These are phyloP conservation scores for Cryptococcus sp. DNA, from an alignment of 1,284 basidiomycete species.

Conservation along the genomic window DNA sequence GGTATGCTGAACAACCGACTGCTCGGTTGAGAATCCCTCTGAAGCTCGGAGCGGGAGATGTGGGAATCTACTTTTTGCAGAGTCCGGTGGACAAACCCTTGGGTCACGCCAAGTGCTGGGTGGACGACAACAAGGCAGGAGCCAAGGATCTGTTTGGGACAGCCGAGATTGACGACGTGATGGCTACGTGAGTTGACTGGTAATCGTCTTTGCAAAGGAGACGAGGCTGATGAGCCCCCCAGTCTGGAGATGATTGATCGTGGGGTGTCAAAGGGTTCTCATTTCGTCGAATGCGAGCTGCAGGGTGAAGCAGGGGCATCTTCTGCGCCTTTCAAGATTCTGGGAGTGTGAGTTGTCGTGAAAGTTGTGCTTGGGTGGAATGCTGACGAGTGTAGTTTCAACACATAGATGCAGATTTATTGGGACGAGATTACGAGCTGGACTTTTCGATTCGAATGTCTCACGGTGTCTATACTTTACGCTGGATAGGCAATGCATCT, in stretches of 20 bases:
- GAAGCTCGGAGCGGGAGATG: slow-evolving; percentile 49
- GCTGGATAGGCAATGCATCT: too few species aligned
- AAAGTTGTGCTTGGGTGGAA: not conserved
- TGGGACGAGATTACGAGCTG: not conserved
- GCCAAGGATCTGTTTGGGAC: slow-evolving; percentile 49
- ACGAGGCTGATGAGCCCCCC: not conserved
- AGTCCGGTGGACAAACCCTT: slow-evolving; percentile 45
- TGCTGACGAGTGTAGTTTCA: slow-evolving; percentile 12
- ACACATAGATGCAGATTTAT: slow-evolving; percentile 9
- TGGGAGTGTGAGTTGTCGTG: slow-evolving; percentile 56
- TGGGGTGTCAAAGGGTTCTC: slow-evolving; percentile 66
- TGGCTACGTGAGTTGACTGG: slow-evolving; percentile 47
- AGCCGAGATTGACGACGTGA: slow-evolving; percentile 46
- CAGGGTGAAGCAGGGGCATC: slow-evolving; percentile 69
- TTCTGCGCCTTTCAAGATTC: slow-evolving; percentile 68
- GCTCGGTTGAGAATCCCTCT: slow-evolving; percentile 43
- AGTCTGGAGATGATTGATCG: slow-evolving; percentile 74
- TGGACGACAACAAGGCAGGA: slow-evolving; percentile 51
- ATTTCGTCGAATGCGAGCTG: slow-evolving; percentile 77
- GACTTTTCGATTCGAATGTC: too few species aligned
- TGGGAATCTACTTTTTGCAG: slow-evolving; percentile 52
- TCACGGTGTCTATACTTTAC: too few species aligned
- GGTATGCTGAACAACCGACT: slow-evolving; percentile 39
- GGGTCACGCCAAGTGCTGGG: slow-evolving; percentile 52
- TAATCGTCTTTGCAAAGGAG: not conserved